Conservation (phyloP, 208 protist genomes). For the Acanthamoeba comandoni region DNA sequence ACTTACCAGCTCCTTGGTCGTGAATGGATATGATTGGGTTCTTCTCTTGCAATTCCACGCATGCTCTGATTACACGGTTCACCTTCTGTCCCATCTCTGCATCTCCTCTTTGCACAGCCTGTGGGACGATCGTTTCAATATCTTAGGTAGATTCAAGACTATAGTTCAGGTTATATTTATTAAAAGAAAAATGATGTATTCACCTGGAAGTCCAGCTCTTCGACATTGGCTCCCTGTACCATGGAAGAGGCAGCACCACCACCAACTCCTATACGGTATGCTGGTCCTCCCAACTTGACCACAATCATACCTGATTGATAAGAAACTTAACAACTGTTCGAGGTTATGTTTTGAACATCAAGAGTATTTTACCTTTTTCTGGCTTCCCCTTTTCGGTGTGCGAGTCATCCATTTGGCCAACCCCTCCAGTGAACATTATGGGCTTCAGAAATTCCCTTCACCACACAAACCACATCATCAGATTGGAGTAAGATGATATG, state of each 20-base stretch:
- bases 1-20: constrained; percentile 81
- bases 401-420: constrained; percentile 85
- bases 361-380: constrained; percentile 76
- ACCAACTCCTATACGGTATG: constrained; percentile 89
- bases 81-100: constrained; percentile 91
- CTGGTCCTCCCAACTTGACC: constrained; percentile 89
- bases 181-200: neutral
- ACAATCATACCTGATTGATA: constrained; percentile 85
- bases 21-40: constrained; percentile 90
- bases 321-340: neutral
- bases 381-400: constrained; percentile 80
- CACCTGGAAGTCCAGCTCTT: constrained; percentile 74
- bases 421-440: constrained; percentile 90
- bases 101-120: constrained; percentile 90
- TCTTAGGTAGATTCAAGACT: no score
- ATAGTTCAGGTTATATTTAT: neutral
- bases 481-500: neutral
- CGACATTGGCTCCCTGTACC: constrained; percentile 76
- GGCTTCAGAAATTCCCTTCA: constrained; percentile 88
- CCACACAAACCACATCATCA: neutral
- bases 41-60: constrained; percentile 84
- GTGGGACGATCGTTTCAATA: neutral
- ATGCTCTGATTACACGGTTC: constrained; percentile 88
- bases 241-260: constrained; percentile 88
- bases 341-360: constrained; percentile 14